These are phyloP conservation scores for Penicillium paradoxum DNA, from an alignment of 495 filamentous ascomycete genomes.

Conservation along the genomic window DNA sequence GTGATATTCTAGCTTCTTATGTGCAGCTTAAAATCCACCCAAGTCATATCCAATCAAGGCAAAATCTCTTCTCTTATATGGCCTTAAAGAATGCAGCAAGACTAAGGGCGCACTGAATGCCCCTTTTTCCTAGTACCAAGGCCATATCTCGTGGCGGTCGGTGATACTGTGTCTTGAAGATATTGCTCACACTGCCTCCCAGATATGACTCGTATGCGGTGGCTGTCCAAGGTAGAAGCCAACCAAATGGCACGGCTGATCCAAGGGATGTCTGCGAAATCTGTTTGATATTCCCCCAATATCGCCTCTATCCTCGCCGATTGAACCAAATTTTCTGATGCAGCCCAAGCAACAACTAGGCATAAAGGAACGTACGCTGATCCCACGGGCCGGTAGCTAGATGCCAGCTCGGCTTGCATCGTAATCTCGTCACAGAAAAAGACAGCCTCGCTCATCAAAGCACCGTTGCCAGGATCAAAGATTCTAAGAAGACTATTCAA, in stretches of 20 bases:
- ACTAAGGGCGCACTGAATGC: background rate
- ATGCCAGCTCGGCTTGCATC: conserved; percentile 6
- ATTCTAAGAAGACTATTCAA: conserved; percentile 27
- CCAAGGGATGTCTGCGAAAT: conserved; percentile 14
- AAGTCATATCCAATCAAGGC: no score
- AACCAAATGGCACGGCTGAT: conserved; percentile 29
- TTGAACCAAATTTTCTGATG: conserved; percentile 6
- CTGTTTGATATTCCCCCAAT: conserved; percentile 11
- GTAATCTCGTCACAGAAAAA: conserved; percentile 20
- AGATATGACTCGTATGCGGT: conserved; percentile 20
- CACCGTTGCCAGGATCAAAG: conserved; percentile 14
- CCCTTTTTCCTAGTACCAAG: background rate
- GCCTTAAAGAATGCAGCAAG: background rate
- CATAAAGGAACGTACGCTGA: conserved; percentile 16
- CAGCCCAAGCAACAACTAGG: conserved; percentile 18
- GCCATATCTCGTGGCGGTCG: background rate
- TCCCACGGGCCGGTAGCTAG: conserved; percentile 21
- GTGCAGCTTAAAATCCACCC: no score
- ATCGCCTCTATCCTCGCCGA: conserved; percentile 4
- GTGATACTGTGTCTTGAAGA: background rate
- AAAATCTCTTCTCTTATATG: no score
- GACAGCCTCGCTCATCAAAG: conserved; percentile 13
- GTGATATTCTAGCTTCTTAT: no score
- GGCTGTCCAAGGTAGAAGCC: conserved; percentile 20
- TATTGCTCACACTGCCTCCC: background rate